phyloP scores from a whole-genome alignment of 129 eudicot species.

The Saussurea involucrata region DNA sequence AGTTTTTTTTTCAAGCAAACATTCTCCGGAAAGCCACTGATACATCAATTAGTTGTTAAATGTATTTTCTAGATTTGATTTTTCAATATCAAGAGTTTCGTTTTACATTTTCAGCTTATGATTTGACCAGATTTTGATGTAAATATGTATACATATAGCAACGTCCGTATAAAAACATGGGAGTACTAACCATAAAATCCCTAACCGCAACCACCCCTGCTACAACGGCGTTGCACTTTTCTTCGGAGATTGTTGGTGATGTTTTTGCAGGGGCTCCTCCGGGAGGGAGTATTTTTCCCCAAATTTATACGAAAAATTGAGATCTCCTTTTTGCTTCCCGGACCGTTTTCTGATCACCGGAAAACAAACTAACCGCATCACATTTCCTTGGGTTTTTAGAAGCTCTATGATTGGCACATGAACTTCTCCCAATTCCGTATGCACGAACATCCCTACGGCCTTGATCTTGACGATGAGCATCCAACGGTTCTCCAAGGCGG shows the following conservation, averaged over 20 bases:
- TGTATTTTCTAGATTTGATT: too few species aligned
- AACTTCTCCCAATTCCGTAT: slow-evolving; percentile 51
- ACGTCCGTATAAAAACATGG: background rate
- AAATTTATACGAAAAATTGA: slow-evolving; percentile 45
- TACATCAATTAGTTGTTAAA: too few species aligned
- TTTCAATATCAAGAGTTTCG: too few species aligned
- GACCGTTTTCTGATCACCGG: slow-evolving; percentile 39
- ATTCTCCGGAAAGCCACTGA: too few species aligned
- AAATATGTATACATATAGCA: too few species aligned
- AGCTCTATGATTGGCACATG: slow-evolving; percentile 47
- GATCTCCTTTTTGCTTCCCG: slow-evolving; percentile 38
- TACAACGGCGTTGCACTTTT: slow-evolving; percentile 28
- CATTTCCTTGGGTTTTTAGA: background rate
- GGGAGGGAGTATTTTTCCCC: slow-evolving; percentile 6
- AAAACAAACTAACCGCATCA: slow-evolving; percentile 28
- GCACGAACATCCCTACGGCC: slow-evolving; percentile 39
- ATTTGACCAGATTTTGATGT: too few species aligned
- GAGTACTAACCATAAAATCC: slow-evolving; percentile 22
- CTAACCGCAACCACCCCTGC: slow-evolving; percentile 22
- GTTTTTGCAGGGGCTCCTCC: slow-evolving; percentile 9
- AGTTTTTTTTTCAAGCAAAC: too few species aligned
- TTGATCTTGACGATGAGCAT: slow-evolving; percentile 33
- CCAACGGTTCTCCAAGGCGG: slow-evolving; percentile 26
- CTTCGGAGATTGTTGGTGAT: slow-evolving; percentile 20
- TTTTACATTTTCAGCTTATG: too few species aligned